These are phyloP conservation scores for Forsythia viridissima DNA, from an alignment of 257 asterid species.

Conservation along the genomic window DNA sequence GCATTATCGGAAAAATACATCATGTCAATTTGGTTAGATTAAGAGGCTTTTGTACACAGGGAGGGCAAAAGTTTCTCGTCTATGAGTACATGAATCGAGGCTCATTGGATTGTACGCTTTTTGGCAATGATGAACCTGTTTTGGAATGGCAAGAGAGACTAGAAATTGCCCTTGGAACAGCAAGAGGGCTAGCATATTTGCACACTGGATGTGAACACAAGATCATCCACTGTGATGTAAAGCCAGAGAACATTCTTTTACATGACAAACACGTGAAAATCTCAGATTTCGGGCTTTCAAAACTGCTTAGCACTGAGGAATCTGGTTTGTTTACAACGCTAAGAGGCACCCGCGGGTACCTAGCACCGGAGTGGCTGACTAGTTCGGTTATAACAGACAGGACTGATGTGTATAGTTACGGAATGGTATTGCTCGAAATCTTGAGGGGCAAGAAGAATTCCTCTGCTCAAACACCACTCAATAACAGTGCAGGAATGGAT, in stretches of 20 bases:
- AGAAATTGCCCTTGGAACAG: conserved; percentile 79
- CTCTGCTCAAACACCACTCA: conserved; percentile 38
- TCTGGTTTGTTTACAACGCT: conserved; percentile 69
- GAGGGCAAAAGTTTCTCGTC: conserved; percentile 56
- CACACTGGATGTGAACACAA: conserved; percentile 76
- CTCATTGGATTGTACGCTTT: conserved; percentile 69
- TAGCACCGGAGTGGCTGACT: conserved; percentile 88
- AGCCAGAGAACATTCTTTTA: conserved; percentile 84
- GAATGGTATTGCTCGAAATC: conserved; percentile 75
- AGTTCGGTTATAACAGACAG: conserved; percentile 76
- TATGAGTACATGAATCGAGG: conserved; percentile 86
- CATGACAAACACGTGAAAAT: conserved; percentile 65
- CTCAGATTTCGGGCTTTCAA: conserved; percentile 90
- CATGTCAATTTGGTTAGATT: conserved; percentile 72
- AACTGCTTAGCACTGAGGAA: conserved; percentile 67
- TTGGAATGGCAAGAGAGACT: conserved; percentile 67
- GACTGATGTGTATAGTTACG: conserved; percentile 80
- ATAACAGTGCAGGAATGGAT: conserved; percentile 31
- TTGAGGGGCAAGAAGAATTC: conserved; percentile 79
- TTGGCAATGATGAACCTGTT: conserved; percentile 43
- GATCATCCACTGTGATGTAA: conserved; percentile 86
- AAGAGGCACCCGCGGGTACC: conserved; percentile 85
- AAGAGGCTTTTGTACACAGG: conserved; percentile 65
- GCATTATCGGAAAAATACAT: conserved; percentile 73
- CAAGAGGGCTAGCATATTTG: conserved; percentile 76